Base-by-base conservation (phyloP, 768 basidiomycete species). In the Rhizopogon rudus region DNA sequence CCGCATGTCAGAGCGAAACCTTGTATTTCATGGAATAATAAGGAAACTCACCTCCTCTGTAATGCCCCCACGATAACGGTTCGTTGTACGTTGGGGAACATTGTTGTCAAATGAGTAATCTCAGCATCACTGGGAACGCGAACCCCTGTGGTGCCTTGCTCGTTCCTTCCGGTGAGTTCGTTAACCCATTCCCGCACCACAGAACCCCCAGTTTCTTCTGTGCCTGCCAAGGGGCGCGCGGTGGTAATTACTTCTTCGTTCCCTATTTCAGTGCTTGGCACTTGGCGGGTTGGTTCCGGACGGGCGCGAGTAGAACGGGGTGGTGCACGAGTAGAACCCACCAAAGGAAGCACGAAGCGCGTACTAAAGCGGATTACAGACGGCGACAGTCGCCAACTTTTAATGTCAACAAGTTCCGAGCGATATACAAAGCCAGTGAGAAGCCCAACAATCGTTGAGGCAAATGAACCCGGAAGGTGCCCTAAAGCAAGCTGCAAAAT, bases 51-150 rank as follows among this genome's bases (percentile, higher is more conserved):
- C 93, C 88, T 94, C 67, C 88, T 74, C 66, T 94, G 92, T 40
- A 97, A 72, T 10, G 92, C 87, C 20, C 80, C 81, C 2, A 93
- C 78, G 9, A 95, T 74, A 22, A 83, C 78, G 50, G 91, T 87
- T 46, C 91, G 77, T 39, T 81, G 79, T 29, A 90, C 64, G 65
- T 88, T 82, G 20, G 93, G 93, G 66, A 97, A 97, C 88, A 97
- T 93, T 48, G 71, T 77, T 44, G 81, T 80, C 52, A 95, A 63
- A 45, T 89, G 83, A 7, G 75, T 68, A 51, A 95, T 88, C 70
- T 96, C 93, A 28, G 81, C 75, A 37, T 92, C 88, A 25, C 79
- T 78, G 1, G 91, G 88, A 10, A 84, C 83, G 41, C 89, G 78
- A 51, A 90, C 77, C 20, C 84, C 82, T 31, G 80, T 68, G 45